These are phyloP conservation scores for Penicillium oxalicum DNA, from an alignment of 2,329 filamentous ascomycete species.

Conservation along the genomic window DNA sequence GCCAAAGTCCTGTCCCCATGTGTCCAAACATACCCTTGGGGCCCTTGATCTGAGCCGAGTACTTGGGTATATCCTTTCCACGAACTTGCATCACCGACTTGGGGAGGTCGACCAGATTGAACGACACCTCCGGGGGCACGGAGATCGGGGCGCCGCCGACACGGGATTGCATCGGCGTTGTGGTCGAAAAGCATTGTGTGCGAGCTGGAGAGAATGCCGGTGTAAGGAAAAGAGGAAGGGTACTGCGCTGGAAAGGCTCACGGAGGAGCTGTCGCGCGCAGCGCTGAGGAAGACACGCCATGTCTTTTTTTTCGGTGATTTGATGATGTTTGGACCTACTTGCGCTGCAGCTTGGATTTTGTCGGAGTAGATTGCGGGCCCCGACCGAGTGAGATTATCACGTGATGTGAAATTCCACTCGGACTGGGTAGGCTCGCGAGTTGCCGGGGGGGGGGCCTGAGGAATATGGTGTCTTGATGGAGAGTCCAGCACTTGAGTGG, in stretches of 20 bases:
- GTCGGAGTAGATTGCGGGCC: constrained; percentile 18
- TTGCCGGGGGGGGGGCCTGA: not conserved
- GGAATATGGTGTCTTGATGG: not conserved
- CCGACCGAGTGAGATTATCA: constrained; percentile 15
- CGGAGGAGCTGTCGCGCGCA: constrained; percentile 53
- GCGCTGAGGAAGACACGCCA: constrained; percentile 61
- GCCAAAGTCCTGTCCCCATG: not conserved
- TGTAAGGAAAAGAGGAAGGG: constrained; percentile 66
- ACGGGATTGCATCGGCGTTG: constrained; percentile 64
- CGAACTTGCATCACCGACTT: constrained; percentile 54
- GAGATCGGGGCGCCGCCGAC: constrained; percentile 76
- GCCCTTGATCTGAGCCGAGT: constrained; percentile 65
- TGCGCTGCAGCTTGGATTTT: constrained; percentile 29
- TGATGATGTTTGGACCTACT: constrained; percentile 19
- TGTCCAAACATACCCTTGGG: constrained; percentile 59
- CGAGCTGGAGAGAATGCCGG: constrained; percentile 56
- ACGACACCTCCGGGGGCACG: constrained; percentile 75
- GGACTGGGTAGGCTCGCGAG: too few relatives aligned
- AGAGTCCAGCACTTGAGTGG: too few relatives aligned
- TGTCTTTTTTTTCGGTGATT: constrained; percentile 27
- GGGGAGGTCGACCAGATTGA: constrained; percentile 61
- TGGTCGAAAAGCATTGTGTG: constrained; percentile 63
- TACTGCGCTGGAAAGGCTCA: constrained; percentile 43
- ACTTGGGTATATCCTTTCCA: constrained; percentile 57
- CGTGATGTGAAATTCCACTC: too few relatives aligned